These are phyloP conservation scores for Xylariaceae sp. DNA, from an alignment of 2,329 filamentous ascomycete genomes.

Conservation along the genomic window DNA sequence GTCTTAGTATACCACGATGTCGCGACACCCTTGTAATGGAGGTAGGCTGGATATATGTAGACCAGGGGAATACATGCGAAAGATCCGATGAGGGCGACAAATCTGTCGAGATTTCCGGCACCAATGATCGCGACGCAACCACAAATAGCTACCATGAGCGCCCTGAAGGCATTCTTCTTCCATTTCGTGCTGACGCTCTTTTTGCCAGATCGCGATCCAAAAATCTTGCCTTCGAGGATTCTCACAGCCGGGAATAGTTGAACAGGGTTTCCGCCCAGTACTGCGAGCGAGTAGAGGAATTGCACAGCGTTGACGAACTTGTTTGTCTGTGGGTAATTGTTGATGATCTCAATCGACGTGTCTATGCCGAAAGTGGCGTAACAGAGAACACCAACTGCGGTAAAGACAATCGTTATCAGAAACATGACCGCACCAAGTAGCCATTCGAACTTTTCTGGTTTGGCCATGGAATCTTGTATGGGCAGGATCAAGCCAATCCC, in stretches of 20 bases:
- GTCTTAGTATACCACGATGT: conserved; percentile 50
- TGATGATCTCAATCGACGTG: conserved; percentile 71
- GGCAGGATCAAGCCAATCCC: conserved; percentile 73
- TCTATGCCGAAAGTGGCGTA: conserved; percentile 68
- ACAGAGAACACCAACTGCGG: conserved; percentile 67
- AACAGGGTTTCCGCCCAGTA: conserved; percentile 69
- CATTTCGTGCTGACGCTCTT: conserved; percentile 63
- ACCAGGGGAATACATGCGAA: conserved; percentile 72
- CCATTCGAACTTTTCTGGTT: conserved; percentile 62
- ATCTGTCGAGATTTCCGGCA: conserved; percentile 67
- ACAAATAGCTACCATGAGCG: conserved; percentile 53
- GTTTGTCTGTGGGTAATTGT: conserved; percentile 68
- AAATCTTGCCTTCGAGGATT: conserved; percentile 65
- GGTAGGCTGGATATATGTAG: conserved; percentile 69
- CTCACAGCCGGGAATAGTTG: conserved; percentile 71
- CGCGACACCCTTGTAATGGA: conserved; percentile 67
- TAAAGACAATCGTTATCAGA: conserved; percentile 69
- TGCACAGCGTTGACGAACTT: conserved; percentile 73
- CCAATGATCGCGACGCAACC: conserved; percentile 60
- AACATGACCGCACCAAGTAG: conserved; percentile 67
- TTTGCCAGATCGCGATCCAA: conserved; percentile 66
- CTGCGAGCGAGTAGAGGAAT: conserved; percentile 68
- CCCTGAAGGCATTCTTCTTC: conserved; percentile 69
- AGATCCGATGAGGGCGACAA: conserved; percentile 69
- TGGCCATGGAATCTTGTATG: conserved; percentile 71